Evolutionary conservation across 2,329 filamentous ascomycete species (phyloP).

Genomic region (Nannizzia gypsea): DNA sequence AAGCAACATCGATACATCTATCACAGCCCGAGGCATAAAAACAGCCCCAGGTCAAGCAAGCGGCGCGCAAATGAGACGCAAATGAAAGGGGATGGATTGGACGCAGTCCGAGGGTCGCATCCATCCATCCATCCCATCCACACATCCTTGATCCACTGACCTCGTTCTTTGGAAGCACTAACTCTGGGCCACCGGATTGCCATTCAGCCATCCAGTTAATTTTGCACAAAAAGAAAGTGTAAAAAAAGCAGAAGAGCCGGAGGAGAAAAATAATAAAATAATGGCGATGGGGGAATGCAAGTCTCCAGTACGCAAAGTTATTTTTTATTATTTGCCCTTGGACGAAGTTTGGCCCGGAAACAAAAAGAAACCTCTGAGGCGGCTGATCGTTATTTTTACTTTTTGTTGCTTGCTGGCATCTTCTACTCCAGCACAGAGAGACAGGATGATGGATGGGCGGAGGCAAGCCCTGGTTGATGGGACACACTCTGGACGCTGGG

Average conservation of each 20-base stretch:
- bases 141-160: constrained; percentile 1
- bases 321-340: constrained; percentile 5
- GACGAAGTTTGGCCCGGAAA: constrained; percentile 3
- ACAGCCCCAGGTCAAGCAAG: neutral
- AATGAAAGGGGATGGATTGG: constrained; percentile 3
- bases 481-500: neutral
- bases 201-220: constrained; percentile 5
- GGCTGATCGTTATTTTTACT: constrained; percentile 5
- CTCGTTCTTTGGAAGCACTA: constrained; percentile 4
- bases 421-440: neutral
- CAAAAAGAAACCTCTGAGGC: constrained; percentile 3
- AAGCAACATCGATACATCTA: neutral
- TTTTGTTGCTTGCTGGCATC: constrained; percentile 2
- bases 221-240: constrained; percentile 6
- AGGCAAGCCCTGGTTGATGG: constrained; percentile 4
- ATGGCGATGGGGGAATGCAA: neutral
- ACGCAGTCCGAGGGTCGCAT: constrained; percentile 4
- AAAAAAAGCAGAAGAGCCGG: neutral
- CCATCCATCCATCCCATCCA: constrained; percentile 5
- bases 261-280: neutral
- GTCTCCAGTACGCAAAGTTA: constrained; percentile 4
- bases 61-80: constrained; percentile 4
- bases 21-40: neutral
- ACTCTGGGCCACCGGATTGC: constrained; percentile 5
- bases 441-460: neutral